Percentiles rank a stretch among this genome's conserved stretches.
phyloP scores from a whole-genome alignment of 352 stramenopile genomes.

The Globisporangium emineosum region DNA sequence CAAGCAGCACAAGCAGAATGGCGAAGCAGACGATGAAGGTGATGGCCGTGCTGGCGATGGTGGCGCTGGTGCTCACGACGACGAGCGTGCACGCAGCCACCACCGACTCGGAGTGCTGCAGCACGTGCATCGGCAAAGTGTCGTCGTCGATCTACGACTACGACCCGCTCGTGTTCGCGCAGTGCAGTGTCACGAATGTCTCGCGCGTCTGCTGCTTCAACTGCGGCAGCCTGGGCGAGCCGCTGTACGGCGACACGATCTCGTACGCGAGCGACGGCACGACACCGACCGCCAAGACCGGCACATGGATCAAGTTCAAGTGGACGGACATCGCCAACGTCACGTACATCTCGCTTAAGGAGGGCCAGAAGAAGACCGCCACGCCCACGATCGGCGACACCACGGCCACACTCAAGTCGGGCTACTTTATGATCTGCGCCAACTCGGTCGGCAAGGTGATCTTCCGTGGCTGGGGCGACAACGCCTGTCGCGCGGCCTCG shows the following conservation, averaged over 20 bases:
- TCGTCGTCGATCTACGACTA: conserved; percentile 48
- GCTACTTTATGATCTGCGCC: conserved; percentile 67
- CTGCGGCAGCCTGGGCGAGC: conserved; percentile 41
- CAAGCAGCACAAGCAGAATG: neutral
- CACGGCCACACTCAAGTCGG: conserved; percentile 29
- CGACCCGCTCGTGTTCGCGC: conserved; percentile 54
- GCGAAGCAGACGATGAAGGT: neutral
- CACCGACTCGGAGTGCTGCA: conserved; percentile 35
- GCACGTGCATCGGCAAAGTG: conserved; percentile 66
- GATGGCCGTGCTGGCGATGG: neutral
- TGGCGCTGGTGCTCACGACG: conserved; percentile 3
- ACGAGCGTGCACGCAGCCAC: neutral
- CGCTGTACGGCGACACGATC: conserved; percentile 18
- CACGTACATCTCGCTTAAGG: conserved; percentile 65
- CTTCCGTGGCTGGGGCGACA: conserved; percentile 56
- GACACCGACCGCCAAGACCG: conserved; percentile 45
- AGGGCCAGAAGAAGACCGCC: conserved; percentile 60
- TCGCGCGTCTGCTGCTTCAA: conserved; percentile 63
- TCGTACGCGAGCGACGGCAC: conserved; percentile 37
- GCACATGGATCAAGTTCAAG: conserved; percentile 57
- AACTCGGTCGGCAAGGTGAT: conserved; percentile 50
- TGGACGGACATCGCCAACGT: conserved; percentile 52
- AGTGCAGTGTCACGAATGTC: conserved; percentile 34
- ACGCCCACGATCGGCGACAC: conserved; percentile 33
- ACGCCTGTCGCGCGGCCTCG: conserved; percentile 49